Evolutionary conservation across 2,329 filamentous ascomycete species (phyloP), one percentile per base, ranked within the genome.

Genomic region (Exophiala viscosa): DNA sequence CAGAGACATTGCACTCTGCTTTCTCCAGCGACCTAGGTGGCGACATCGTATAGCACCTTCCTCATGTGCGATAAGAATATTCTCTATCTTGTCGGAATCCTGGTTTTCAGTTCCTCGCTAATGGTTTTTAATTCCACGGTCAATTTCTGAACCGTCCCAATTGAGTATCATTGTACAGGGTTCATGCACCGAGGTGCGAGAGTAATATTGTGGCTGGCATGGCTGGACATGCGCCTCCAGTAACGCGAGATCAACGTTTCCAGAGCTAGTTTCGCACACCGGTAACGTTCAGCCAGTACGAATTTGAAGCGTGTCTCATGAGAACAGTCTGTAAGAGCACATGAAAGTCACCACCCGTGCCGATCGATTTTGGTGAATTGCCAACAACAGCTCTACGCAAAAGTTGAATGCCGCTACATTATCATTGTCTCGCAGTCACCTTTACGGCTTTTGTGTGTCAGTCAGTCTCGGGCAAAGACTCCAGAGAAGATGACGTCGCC

Each of bases 361-460:
- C 50, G 45, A 49, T 54, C 36, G 50, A 39, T 54, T 45, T 38
- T 45, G 50, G 45, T 54, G 50, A 54, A 54, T 13, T 49, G 20
- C 45, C 45, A 40, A 50, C 38, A 45, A 54, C 33, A 45, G 51
- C 40, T 54, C 51, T 50, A 49, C 40, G 51, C 51, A 45, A 50
- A 40, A 54, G 45, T 50, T 54, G 51, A 49, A 54, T 54, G 51
- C 51, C 39, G 51, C 51, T 45, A 54, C 51, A 49, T 45, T 54
- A 54, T 54, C 51, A 54, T 54, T 54, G 51, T 49, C 23, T 28
- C 45, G 45, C 45, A 40, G 36, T 43, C 50, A 48, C 50, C 50
- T 48, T 48, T 3, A 48, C 50, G 44, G 34, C 50, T 34, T 52
- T 35, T 43, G 50, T 45, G 50, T 45, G 51, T 45, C 23, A 28